Evolutionary conservation across 345 rosid species (phyloP), one percentile per base, ranked within the genome.

Genomic region (Corchorus capsularis): DNA sequence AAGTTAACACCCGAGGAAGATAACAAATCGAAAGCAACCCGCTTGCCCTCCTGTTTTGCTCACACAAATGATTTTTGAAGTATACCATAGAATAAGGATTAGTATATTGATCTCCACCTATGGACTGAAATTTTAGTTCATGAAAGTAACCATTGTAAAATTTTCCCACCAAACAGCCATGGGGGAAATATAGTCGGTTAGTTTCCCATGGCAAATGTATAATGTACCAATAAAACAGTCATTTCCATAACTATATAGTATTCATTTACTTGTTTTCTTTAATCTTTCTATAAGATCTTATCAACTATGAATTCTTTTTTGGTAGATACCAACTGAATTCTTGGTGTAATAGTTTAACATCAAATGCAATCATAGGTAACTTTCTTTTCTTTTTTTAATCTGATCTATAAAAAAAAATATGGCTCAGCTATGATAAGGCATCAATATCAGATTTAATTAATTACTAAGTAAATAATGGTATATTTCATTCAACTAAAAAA

Each of bases 61-160:
- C 52, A 43, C 20, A 34, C 54, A 41, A 66, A 35, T 3, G 4
- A 11, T 46, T 45, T 69, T 54, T 41, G 50, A 43, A 34, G 72
- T 69, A 32, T 69, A 34, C 73, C n/a, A 34, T 8, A 50, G 72
- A 69, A 52, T 16, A 69, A 52, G 73, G 73, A 34, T 34, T 69
- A 17, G 46, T 61, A 22, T 20, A 32, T 13, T 7, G 54, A 66
- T 20, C 5, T 4, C 61, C 32, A 19, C 61, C 8, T 11, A 0
- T 19, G 39, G 63, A 27, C 1, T 60, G 19, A 4, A 60, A 60
- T 27, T 60, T 3, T 5, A 19, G 14, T 57, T 20, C 10, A 10
- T 9, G 19, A 20, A 46, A 5, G 1, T 66, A 66, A 45, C 54
- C 53, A 45, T 45, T 45, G 35, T 43, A 45, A 20, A 46, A 22